Conservation (phyloP, 1,284 basidiomycete species). For the Ustilago esculenta region DNA sequence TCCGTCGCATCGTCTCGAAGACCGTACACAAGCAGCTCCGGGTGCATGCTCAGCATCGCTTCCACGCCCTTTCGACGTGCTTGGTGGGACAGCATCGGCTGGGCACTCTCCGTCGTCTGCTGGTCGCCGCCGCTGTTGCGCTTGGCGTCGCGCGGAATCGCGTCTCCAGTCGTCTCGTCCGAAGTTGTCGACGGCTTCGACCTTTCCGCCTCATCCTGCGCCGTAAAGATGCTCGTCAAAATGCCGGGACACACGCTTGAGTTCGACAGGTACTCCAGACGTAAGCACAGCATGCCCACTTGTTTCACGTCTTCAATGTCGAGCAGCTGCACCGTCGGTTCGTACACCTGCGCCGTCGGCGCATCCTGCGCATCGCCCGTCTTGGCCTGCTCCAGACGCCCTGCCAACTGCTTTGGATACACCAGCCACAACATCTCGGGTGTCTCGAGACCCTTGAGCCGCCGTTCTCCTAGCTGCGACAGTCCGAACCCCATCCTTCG, state of each 20-base stretch:
- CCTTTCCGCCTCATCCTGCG: constrained; percentile 30
- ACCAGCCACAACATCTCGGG: constrained; percentile 82
- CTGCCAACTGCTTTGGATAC: constrained; percentile 81
- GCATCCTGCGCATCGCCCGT: constrained; percentile 67
- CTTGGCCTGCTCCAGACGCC: constrained; percentile 76
- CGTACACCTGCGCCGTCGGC: constrained; percentile 62
- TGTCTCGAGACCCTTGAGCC: constrained; percentile 88
- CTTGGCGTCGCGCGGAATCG: constrained; percentile 13
- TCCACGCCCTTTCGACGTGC: constrained; percentile 57
- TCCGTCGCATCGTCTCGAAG: constrained; percentile 65
- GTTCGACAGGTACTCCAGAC: constrained; percentile 83
- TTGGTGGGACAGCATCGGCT: constrained; percentile 26
- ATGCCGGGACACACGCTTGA: constrained; percentile 71
- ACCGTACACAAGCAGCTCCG: constrained; percentile 59
- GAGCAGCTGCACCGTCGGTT: constrained; percentile 73
- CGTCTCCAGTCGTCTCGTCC: constrained; percentile 19
- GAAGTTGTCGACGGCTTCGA: constrained; percentile 37
- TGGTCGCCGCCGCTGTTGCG: neutral
- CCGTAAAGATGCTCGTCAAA: constrained; percentile 35
- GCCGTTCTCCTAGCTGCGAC: constrained; percentile 84
- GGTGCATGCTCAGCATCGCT: constrained; percentile 44
- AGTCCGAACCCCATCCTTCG: constrained; percentile 79
- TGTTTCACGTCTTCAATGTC: constrained; percentile 79
- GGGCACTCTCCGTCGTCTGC: neutral
- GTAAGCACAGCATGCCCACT: constrained; percentile 79